Percentiles rank a stretch among this genome's conserved stretches.
Conservation (phyloP, 1,284 basidiomycete species). For the Cryptococcus sp. region DNA sequence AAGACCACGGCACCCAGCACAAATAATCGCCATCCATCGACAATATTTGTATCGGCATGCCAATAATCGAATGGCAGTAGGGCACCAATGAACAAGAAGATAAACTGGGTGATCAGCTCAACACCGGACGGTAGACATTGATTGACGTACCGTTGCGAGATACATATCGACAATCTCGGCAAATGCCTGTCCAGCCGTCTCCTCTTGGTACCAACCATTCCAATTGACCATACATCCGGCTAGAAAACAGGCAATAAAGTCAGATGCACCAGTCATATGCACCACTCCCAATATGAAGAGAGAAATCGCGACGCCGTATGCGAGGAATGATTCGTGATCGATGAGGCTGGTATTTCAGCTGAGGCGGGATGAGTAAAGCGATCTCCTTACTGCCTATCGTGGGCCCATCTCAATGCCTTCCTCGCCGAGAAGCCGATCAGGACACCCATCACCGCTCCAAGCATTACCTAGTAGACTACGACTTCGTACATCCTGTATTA, state of each 20-base stretch:
- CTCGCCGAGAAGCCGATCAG: not conserved
- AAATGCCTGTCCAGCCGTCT: conserved; percentile 1
- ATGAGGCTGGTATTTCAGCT: not conserved
- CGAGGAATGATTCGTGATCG: conserved; percentile 25
- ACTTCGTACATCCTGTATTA: not conserved
- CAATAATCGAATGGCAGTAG: conserved; percentile 5
- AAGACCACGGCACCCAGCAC: conserved; percentile 73
- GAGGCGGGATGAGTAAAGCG: conserved; percentile 28
- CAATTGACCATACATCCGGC: not conserved
- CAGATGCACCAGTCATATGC: conserved; percentile 79
- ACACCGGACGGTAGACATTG: not conserved
- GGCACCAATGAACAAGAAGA: not conserved
- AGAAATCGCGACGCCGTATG: conserved; percentile 35
- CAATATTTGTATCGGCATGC: conserved; percentile 55
- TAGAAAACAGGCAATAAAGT: not conserved
- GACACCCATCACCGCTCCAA: not conserved
- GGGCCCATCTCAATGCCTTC: not conserved
- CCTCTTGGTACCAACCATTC: conserved; percentile 3
- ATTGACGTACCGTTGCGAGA: not conserved
- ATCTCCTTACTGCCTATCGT: conserved; percentile 14
- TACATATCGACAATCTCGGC: conserved; percentile 4
- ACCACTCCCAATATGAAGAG: conserved; percentile 71
- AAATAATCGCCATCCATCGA: conserved; percentile 78
- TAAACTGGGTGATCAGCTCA: not conserved
- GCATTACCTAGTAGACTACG: not conserved